Conservation (phyloP, 2,329 filamentous ascomycete genomes). For the Blastomyces emzantsi region DNA sequence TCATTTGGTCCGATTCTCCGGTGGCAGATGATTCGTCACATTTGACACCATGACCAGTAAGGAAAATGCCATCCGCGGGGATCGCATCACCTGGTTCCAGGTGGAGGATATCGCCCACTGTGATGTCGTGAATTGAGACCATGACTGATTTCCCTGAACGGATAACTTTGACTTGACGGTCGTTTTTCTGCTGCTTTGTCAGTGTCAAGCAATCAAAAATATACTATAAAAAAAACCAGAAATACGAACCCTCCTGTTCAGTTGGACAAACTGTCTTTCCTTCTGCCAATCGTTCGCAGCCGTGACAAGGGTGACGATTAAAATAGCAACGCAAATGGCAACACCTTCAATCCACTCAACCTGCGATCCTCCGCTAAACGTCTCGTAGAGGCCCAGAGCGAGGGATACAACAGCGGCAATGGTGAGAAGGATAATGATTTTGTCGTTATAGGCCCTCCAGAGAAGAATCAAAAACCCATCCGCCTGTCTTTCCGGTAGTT, state of each 20-base stretch:
- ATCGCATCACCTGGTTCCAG: conserved; percentile 61
- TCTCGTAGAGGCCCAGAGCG: conserved; percentile 60
- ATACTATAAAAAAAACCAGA: not conserved
- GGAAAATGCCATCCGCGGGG: conserved; percentile 61
- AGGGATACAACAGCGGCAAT: conserved; percentile 60
- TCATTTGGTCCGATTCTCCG: conserved; percentile 63
- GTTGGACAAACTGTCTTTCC: conserved; percentile 54
- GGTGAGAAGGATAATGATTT: conserved; percentile 61
- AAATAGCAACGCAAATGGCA: conserved; percentile 56
- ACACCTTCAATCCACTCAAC: conserved; percentile 62
- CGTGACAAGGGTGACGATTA: conserved; percentile 55
- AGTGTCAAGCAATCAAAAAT: conserved; percentile 5
- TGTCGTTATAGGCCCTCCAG: conserved; percentile 66
- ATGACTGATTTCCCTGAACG: conserved; percentile 57
- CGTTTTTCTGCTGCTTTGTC: conserved; percentile 45
- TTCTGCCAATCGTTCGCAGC: conserved; percentile 61
- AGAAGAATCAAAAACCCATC: conserved; percentile 52
- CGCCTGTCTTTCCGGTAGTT: conserved; percentile 54
- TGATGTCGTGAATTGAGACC: conserved; percentile 57
- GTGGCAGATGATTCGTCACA: conserved; percentile 68
- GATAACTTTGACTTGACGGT: conserved; percentile 57
- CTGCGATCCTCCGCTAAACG: conserved; percentile 41
- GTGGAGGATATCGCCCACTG: conserved; percentile 61
- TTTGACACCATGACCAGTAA: conserved; percentile 56
- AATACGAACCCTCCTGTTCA: conserved; percentile 43